Percentiles rank a stretch among this genome's conserved stretches.
Conservation (phyloP, 1,284 basidiomycete genomes). For the Ustilago sp. region DNA sequence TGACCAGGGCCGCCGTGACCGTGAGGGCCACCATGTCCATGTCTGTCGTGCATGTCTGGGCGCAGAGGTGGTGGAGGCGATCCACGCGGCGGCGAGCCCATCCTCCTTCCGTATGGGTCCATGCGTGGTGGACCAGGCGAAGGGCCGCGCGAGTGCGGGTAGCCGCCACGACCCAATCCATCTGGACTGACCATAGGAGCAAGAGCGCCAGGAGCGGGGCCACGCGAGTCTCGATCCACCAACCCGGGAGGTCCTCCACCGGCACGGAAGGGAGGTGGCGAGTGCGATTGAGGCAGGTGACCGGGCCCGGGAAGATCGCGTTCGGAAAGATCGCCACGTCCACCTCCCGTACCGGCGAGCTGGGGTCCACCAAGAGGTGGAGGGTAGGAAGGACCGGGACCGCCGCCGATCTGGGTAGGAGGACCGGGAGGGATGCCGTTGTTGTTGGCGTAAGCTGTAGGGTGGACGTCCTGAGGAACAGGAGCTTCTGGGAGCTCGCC, state of each 20-base stretch:
- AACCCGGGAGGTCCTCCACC: constrained; percentile 48
- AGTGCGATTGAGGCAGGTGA: constrained; percentile 46
- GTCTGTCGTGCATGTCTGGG: constrained; percentile 34
- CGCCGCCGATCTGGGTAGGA: constrained; percentile 57
- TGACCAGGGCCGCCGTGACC: constrained; percentile 28
- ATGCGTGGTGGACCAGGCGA: constrained; percentile 44
- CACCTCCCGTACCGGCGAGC: constrained; percentile 41
- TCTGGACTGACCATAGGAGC: constrained; percentile 41
- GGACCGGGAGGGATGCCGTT: constrained; percentile 56
- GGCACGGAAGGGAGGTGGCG: constrained; percentile 53
- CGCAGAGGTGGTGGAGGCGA: constrained; percentile 44
- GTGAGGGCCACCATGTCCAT: constrained; percentile 16
- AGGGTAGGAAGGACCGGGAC: constrained; percentile 38
- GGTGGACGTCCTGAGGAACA: constrained; percentile 91
- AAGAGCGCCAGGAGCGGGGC: constrained; percentile 40
- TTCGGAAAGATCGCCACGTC: constrained; percentile 33
- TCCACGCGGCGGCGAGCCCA: constrained; percentile 49
- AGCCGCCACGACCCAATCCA: constrained; percentile 33
- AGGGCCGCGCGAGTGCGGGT: constrained; percentile 46
- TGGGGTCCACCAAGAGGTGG: constrained; percentile 47
- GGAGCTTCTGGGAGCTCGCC: constrained; percentile 83
- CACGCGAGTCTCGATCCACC: constrained; percentile 53
- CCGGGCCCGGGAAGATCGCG: constrained; percentile 58
- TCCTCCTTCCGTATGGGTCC: constrained; percentile 43
- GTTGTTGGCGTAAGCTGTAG: constrained; percentile 79